A percentile compares a stretch with the other conserved stretches of the same genome.
Conservation (phyloP, 2,329 filamentous ascomycete species). For the Fusarium agapanthi region DNA sequence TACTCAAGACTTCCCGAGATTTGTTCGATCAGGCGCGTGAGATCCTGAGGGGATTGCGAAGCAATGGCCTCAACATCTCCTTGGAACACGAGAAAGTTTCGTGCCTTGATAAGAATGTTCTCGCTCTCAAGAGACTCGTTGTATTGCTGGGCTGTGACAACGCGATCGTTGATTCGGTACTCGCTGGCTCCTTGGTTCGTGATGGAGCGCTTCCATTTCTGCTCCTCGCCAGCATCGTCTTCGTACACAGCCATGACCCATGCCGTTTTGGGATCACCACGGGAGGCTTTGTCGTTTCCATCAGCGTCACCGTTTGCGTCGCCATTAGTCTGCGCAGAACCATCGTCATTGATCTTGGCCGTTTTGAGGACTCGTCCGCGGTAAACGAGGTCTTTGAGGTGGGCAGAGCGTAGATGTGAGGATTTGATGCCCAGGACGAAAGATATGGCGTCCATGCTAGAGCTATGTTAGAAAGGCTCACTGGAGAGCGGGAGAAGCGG, state of each 20-base stretch:
- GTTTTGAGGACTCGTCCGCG: constrained; percentile 92
- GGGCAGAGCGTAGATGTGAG: constrained; percentile 92
- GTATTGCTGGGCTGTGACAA: constrained; percentile 90
- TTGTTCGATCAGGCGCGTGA: constrained; percentile 94
- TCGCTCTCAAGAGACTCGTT: constrained; percentile 91
- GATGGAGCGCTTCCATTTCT: constrained; percentile 95
- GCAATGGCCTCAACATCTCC: constrained; percentile 98
- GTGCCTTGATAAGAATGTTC: constrained; percentile 96
- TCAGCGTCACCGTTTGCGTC: constrained; percentile 69
- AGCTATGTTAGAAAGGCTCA: constrained; percentile 3
- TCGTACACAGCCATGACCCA: constrained; percentile 99
- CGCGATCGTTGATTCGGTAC: constrained; percentile 94
- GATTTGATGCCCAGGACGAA: constrained; percentile 99
- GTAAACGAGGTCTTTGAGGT: constrained; percentile 94
- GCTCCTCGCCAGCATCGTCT: constrained; percentile 93
- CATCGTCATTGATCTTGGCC: constrained; percentile 91
- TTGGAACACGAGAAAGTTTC: constrained; percentile 98
- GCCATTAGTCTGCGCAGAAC: constrained; percentile 73
- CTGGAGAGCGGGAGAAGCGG: constrained; percentile 29
- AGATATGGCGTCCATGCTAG: constrained; percentile 97
- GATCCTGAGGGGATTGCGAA: constrained; percentile 90
- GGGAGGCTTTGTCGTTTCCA: constrained; percentile 71
- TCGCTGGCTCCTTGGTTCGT: constrained; percentile 89
- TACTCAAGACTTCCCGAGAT: constrained; percentile 96
- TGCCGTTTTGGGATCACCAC: constrained; percentile 87